A percentile compares a stretch with the other conserved stretches of the same genome.
Evolutionary conservation across 495 filamentous ascomycete species (phyloP).

Genomic region (Endocarpon pusillum): DNA sequence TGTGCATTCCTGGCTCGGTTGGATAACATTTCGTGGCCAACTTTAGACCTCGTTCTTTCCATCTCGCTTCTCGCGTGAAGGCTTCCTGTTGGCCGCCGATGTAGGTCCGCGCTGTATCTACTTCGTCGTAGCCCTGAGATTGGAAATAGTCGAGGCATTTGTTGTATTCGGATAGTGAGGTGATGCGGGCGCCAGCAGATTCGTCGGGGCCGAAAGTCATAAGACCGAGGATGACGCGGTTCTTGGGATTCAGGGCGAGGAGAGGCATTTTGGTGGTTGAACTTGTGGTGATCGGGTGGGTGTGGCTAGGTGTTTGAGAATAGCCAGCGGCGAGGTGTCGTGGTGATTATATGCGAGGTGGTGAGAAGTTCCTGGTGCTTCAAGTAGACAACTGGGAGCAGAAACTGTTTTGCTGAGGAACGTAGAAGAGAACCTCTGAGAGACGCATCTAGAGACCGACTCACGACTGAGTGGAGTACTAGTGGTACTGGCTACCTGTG

Average conservation of each 20-base stretch:
- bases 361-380: no score
- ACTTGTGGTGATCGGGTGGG: neutral
- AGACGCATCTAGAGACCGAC: no score
- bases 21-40: slow-evolving; percentile 81
- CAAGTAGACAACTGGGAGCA: no score
- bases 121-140: slow-evolving; percentile 55
- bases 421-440: no score
- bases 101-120: slow-evolving; percentile 69
- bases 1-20: slow-evolving; percentile 34
- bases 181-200: slow-evolving; percentile 48
- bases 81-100: slow-evolving; percentile 60
- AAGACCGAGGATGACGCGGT: slow-evolving; percentile 39
- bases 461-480: no score
- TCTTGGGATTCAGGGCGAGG: slow-evolving; percentile 30
- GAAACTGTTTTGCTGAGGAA: no score
- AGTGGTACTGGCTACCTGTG: no score
- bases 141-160: slow-evolving; percentile 52
- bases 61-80: slow-evolving; percentile 57
- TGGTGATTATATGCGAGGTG: no score
- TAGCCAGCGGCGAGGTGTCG: no score
- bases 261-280: slow-evolving; percentile 30
- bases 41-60: slow-evolving; percentile 67
- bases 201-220: slow-evolving; percentile 42
- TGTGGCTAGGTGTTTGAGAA: slow-evolving; percentile 16
- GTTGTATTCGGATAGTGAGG: slow-evolving; percentile 45